Percentiles rank a stretch among this genome's conserved stretches.
Evolutionary conservation across 2,329 filamentous ascomycete genomes (phyloP).

Genomic region (Apiospora hydei): DNA sequence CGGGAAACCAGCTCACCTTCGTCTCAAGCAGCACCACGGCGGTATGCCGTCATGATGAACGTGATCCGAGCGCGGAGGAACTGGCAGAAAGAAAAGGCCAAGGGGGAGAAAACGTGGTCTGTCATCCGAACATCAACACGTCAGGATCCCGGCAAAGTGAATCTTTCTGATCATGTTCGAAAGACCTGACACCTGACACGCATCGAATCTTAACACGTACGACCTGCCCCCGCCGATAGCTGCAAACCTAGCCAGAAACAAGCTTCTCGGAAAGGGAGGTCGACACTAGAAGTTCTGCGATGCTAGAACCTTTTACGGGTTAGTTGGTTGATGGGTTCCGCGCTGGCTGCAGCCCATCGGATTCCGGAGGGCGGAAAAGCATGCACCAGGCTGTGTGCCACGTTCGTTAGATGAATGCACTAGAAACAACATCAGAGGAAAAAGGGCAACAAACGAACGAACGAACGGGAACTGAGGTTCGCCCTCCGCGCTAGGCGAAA

Average conservation of each 20-base stretch:
- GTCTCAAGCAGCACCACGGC: background rate
- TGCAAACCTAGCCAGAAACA: background rate
- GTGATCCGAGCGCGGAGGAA: background rate
- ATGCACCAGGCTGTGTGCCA: too few relatives aligned
- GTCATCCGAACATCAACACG: conserved; percentile 14
- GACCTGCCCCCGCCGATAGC: background rate
- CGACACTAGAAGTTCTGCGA: background rate
- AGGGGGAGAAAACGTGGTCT: conserved; percentile 3
- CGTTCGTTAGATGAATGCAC: background rate
- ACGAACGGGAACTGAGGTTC: background rate
- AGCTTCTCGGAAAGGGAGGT: background rate
- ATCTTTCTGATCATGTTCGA: background rate
- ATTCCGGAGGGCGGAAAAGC: background rate
- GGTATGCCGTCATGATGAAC: background rate
- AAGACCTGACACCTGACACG: conserved; percentile 16
- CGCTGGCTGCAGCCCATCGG: background rate
- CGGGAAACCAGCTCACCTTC: background rate
- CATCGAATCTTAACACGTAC: conserved; percentile 8
- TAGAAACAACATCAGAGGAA: background rate
- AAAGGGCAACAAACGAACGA: background rate
- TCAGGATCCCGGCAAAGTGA: background rate
- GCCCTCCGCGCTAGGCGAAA: background rate
- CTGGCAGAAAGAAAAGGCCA: background rate
- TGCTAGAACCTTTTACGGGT: background rate
- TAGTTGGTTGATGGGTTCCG: background rate